These are phyloP conservation scores for Colletotrichum coccodes DNA, from an alignment of 2,329 filamentous ascomycete genomes.

Conservation along the genomic window DNA sequence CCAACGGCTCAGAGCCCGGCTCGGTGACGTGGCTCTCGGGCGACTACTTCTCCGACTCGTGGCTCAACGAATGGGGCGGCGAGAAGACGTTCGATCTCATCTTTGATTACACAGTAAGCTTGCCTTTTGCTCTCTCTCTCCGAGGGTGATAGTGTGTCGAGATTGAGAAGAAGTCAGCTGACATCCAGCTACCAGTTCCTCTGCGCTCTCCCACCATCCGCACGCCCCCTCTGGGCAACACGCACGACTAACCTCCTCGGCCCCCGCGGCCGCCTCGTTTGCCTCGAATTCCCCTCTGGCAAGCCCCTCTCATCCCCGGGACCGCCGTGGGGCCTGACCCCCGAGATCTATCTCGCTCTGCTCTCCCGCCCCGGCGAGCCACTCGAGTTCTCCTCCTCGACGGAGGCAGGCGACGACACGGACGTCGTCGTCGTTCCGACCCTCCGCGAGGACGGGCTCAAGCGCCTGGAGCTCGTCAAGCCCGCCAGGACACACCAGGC, in stretches of 20 bases:
- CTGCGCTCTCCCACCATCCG: conserved; percentile 66
- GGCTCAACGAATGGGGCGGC: conserved; percentile 55
- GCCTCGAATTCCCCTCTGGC: conserved; percentile 81
- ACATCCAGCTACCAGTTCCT: conserved; percentile 59
- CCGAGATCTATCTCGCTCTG: conserved; percentile 77
- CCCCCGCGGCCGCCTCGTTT: conserved; percentile 62
- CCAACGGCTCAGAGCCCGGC: conserved; percentile 54
- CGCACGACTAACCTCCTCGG: conserved; percentile 61
- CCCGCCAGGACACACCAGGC: conserved; percentile 60
- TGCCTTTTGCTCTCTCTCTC: conserved; percentile 9
- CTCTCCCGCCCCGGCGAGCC: conserved; percentile 76
- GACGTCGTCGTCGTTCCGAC: conserved; percentile 52
- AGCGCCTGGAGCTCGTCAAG: conserved; percentile 59
- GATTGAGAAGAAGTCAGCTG: background rate
- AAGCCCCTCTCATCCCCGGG: conserved; percentile 74
- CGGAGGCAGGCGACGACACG: conserved; percentile 35
- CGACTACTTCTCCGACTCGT: conserved; percentile 75
- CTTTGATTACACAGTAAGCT: conserved; percentile 72
- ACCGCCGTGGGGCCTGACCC: conserved; percentile 77
- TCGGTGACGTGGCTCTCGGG: conserved; percentile 65
- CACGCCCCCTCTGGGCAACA: conserved; percentile 63
- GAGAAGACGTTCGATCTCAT: conserved; percentile 71
- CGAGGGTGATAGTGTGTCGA: background rate
- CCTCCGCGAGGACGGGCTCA: conserved; percentile 50
- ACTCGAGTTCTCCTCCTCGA: conserved; percentile 61